Evolutionary conservation across 352 stramenopile species (phyloP).

Genomic region (Globisporangium okanoganense): DNA sequence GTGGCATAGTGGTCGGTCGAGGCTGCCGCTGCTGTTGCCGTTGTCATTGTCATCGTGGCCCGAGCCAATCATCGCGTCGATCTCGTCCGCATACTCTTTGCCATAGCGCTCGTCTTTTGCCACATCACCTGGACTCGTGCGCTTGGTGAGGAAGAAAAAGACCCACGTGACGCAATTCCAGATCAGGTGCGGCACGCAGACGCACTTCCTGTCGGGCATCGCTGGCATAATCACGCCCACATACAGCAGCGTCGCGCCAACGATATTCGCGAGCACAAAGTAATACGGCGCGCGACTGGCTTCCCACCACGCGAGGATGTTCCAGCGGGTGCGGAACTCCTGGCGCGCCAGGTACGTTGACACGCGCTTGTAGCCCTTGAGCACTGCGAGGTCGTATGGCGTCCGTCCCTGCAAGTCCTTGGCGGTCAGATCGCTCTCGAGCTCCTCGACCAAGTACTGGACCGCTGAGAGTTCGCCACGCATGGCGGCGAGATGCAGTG

Average conservation of each 20-base stretch:
- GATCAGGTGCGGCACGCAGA: conserved; percentile 59
- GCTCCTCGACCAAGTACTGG: conserved; percentile 76
- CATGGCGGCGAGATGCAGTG: conserved; percentile 79
- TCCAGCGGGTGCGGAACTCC: conserved; percentile 42
- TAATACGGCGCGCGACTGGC: conserved; percentile 59
- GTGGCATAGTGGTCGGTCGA: conserved; percentile 78
- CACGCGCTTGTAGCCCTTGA: conserved; percentile 56
- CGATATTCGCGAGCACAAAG: conserved; percentile 60
- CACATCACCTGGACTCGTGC: conserved; percentile 55
- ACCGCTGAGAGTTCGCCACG: conserved; percentile 63
- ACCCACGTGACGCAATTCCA: conserved; percentile 59
- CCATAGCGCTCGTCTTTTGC: conserved; percentile 28
- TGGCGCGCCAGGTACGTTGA: conserved; percentile 47
- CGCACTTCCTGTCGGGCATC: conserved; percentile 48
- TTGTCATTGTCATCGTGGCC: conserved; percentile 8
- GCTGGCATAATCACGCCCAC: conserved; percentile 45
- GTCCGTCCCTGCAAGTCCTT: conserved; percentile 55
- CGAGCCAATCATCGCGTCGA: conserved; percentile 37
- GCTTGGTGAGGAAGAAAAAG: conserved; percentile 61
- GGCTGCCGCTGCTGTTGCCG: conserved; percentile 28
- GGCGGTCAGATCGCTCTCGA: conserved; percentile 54
- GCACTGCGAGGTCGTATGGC: conserved; percentile 50
- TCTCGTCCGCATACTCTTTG: conserved; percentile 56
- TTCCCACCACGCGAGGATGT: conserved; percentile 61
- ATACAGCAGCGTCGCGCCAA: conserved; percentile 38